Base-by-base conservation (phyloP, 495 filamentous ascomycete genomes). In the Tuber magnatum region DNA sequence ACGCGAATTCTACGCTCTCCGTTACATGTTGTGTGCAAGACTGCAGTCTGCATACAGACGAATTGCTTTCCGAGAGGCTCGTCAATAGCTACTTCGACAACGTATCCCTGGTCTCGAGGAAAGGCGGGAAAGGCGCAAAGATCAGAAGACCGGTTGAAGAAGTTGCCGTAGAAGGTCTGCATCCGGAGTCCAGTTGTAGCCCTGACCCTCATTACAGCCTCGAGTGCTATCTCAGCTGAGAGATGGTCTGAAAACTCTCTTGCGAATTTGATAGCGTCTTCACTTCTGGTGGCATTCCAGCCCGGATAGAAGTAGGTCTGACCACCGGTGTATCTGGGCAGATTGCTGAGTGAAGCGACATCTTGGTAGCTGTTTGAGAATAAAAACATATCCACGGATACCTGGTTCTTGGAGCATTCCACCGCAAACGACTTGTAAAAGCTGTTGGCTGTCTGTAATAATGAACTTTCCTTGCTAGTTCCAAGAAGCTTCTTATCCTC, bases 361-460 rank as follows among this genome's bases (percentile, higher is more conserved):
- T 99, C 95, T 82, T 97, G 95, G 83, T 99, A 99, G 80, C 94
- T 92, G 18, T 93, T 94, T 5, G 93, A 94, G 87, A 99, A 99
- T 69, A 99, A 87, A 86, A 99, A 99, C 95, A 99, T 99, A 84
- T 99, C 95, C 81, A 98, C 92, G 0, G 94, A 98, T 14, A 99
- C 94, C 83, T 99, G 95, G 76, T 94, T 94, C 85, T 99, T 99
- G 68, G 94, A 97, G 83, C 95, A 99, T 82, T 99, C 95, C 9
- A 99, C 96, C 3, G 95, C 95, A 83, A 99, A 99, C 82, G 93
- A 97, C 86, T 99, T 99, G 88, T 99, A 99, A 84, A 99, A 99
- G 77, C 92, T 91, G 85, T 91, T 97, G 20, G 88, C 92, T 0
- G 96, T 98, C 82, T 97, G 94, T 70, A 99, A 86, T 43, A 99